Evolutionary conservation across 2,329 filamentous ascomycete genomes (phyloP).

Genomic region (Atkinsonella hypoxylon): DNA sequence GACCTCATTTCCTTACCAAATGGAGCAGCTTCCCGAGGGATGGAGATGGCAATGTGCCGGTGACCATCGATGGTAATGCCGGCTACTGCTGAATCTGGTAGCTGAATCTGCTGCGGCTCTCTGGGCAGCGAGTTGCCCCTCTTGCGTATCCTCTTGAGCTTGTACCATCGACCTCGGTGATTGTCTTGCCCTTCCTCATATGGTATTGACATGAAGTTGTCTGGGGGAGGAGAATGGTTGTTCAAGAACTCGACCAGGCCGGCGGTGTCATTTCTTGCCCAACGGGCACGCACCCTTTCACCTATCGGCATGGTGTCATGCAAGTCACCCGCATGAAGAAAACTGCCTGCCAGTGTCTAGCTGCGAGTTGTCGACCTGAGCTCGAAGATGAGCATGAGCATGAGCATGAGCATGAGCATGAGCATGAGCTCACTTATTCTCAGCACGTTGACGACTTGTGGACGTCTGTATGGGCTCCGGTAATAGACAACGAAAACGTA

Average conservation of each 20-base stretch:
- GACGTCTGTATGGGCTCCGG: slow-evolving; percentile 6
- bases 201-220: slow-evolving; percentile 37
- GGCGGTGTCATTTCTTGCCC: slow-evolving; percentile 17
- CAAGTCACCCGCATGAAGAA: slow-evolving; percentile 3
- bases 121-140: slow-evolving; percentile 24
- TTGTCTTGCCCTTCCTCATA: slow-evolving; percentile 18
- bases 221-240: slow-evolving; percentile 34
- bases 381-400: too few species aligned
- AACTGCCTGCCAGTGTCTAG: background rate
- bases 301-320: slow-evolving; percentile 1
- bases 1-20: slow-evolving; percentile 21
- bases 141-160: slow-evolving; percentile 27
- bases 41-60: slow-evolving; percentile 49
- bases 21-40: slow-evolving; percentile 39
- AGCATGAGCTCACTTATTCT: background rate
- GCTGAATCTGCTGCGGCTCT: slow-evolving; percentile 20
- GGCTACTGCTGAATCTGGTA: slow-evolving; percentile 45
- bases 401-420: too few species aligned
- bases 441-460: background rate
- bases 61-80: slow-evolving; percentile 40
- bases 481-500: slow-evolving; percentile 3
- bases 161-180: slow-evolving; percentile 27
- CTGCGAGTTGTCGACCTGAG: background rate
- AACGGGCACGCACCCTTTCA: slow-evolving; percentile 9
- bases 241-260: slow-evolving; percentile 37